phyloP scores from a whole-genome alignment of 2,329 filamentous ascomycete species.

The Aspergillus felis region DNA sequence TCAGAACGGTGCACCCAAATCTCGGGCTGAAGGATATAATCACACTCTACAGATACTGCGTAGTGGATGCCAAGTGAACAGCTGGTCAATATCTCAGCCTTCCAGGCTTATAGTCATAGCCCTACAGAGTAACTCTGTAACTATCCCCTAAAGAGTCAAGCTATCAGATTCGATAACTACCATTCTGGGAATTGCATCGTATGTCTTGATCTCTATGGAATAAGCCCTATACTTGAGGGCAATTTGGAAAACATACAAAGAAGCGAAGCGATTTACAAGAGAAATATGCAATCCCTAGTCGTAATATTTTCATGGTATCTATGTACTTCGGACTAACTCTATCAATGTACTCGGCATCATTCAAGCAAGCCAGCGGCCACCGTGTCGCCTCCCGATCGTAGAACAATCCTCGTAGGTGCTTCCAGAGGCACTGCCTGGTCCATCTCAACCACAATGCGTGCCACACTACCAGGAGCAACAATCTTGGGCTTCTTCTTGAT shows the following conservation, averaged over 20 bases:
- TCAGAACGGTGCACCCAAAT: background rate
- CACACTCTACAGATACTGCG: no score
- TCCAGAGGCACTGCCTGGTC: slow-evolving; percentile 74
- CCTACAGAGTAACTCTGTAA: background rate
- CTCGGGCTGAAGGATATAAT: no score
- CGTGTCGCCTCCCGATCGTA: slow-evolving; percentile 76
- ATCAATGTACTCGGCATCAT: slow-evolving; percentile 10
- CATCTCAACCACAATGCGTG: slow-evolving; percentile 71
- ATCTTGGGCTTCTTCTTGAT: slow-evolving; percentile 81
- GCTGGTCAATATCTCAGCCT: background rate
- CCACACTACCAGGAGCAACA: slow-evolving; percentile 73
- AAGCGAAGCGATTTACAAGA: background rate
- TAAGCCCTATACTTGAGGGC: background rate
- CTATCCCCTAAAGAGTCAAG: background rate
- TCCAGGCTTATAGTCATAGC: background rate
- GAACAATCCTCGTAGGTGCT: slow-evolving; percentile 71
- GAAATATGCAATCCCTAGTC: background rate
- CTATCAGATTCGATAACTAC: background rate
- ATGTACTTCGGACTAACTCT: background rate
- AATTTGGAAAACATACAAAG: background rate
- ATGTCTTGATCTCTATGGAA: background rate
- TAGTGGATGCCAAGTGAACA: background rate
- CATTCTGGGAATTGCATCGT: background rate
- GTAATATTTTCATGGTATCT: background rate
- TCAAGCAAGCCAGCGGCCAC: slow-evolving; percentile 85